Percentiles rank a stretch among this genome's conserved stretches.
phyloP scores from a whole-genome alignment of 805 yeast genomes.

The Isabelozyma rhagii region DNA sequence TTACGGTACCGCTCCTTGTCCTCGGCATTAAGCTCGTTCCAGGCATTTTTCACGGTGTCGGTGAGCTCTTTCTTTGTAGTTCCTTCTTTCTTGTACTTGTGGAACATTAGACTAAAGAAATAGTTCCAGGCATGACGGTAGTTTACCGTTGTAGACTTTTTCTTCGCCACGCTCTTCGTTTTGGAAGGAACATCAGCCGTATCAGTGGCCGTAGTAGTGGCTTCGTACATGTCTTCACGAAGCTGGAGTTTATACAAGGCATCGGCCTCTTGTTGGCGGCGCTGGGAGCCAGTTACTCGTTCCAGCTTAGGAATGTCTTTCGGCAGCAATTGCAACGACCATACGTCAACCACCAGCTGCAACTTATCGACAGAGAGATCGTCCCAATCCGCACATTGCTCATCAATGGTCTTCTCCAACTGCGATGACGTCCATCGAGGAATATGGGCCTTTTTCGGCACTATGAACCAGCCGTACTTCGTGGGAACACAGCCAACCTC shows the following conservation, averaged over 20 bases:
- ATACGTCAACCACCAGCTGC: not conserved
- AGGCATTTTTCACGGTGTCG: conserved; percentile 3
- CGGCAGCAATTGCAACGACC: not conserved
- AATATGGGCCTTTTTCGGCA: conserved; percentile 13
- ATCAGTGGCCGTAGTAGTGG: not conserved
- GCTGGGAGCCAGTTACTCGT: conserved; percentile 2
- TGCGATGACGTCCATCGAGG: conserved; percentile 14
- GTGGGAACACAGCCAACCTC: conserved; percentile 11
- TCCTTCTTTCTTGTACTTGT: not conserved
- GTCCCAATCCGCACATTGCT: not conserved
- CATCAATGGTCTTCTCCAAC: not conserved
- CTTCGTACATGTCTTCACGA: conserved; percentile 12
- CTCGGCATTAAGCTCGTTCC: conserved; percentile 24
- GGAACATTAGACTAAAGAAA: not conserved
- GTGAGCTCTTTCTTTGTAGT: not conserved
- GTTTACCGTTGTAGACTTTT: not conserved
- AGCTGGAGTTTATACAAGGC: conserved; percentile 19
- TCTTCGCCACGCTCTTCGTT: too few species aligned
- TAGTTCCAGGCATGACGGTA: not conserved
- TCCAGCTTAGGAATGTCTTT: not conserved
- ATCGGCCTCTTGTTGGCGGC: conserved; percentile 10
- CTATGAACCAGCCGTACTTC: conserved; percentile 17
- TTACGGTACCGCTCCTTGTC: conserved; percentile 25
- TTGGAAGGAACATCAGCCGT: not conserved
- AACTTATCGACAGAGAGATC: not conserved